Evolutionary conservation across 2,329 filamentous ascomycete species (phyloP), one percentile per base, ranked within the genome.

Genomic region (Cercospora zeae-maydis): DNA sequence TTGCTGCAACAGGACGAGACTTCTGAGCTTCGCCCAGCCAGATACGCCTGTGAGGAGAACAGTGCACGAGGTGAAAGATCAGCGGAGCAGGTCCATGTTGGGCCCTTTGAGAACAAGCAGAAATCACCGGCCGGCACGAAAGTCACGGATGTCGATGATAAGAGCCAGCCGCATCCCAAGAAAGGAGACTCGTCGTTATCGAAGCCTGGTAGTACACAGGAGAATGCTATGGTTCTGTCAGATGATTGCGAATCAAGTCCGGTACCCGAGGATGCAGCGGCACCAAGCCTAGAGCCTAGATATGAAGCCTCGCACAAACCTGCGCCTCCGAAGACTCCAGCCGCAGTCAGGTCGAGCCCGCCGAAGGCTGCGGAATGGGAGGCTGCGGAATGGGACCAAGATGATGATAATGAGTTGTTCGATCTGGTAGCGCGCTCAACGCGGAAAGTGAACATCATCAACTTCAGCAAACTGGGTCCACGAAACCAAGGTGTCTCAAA

Each of bases 401-500:
- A 63, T 57, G 8, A 56, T 60, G 34, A 42, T 24, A 30, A 13
- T 31, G 24, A 58, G 21, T 19, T 52, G 16, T 49, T 51, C 24
- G 45, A 34, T 6, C 53, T 42, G 34, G 60, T 59, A 27, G 49
- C 49, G 30, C 59, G 61, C 16, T 58, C 65, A 10, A 52, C 57
- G 14, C 66, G 64, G 8, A 74, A 73, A 36, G 56, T 69, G 14
- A 67, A 66, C 2, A 66, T 74, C 60, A 70, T 75, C 24, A 62
- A 53, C 19, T 75, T 74, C 24, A 64, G 64, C 39, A 66, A 66
- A n/a, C 45, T 59, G 8, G 73, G 73, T 8, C 73, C 73, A 6
- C 70, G 65, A 3, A 75, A 75, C 53, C 74, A 75, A 61, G 73
- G 74, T 19, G 45, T 53, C 13, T n/a, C 56, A 14, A 31, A 45